phyloP scores from a whole-genome alignment of 768 basidiomycete species.

The Psilocybe subaeruginosa region DNA sequence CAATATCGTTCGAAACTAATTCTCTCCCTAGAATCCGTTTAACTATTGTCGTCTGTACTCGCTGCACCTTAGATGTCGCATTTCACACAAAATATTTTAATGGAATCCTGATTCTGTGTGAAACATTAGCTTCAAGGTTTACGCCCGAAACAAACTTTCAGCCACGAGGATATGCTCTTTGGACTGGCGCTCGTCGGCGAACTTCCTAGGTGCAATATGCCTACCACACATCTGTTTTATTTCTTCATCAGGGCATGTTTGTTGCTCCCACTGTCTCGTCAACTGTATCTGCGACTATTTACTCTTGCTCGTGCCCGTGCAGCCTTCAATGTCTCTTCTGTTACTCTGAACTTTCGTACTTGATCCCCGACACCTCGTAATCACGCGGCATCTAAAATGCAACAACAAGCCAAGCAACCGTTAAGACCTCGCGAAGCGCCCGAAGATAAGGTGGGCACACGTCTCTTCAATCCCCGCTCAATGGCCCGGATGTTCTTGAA shows the following conservation, averaged over 20 bases:
- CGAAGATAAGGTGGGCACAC: not conserved
- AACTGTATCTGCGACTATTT: too few species aligned
- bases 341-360: too few species aligned
- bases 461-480: not conserved
- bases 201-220: too few species aligned
- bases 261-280: too few species aligned
- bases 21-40: conserved; percentile 40
- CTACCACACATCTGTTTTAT: too few species aligned
- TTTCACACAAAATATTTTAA: conserved; percentile 17
- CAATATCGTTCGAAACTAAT: not conserved
- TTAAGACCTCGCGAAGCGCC: not conserved
- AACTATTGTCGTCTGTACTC: conserved; percentile 17
- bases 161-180: not conserved
- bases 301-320: too few species aligned
- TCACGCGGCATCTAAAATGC: too few species aligned
- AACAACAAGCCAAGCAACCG: not conserved
- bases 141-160: not conserved
- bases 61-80: conserved; percentile 19
- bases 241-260: too few species aligned
- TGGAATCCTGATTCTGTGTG: not conserved
- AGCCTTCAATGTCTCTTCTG: too few species aligned
- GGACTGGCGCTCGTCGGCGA: too few species aligned
- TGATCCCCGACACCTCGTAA: too few species aligned
- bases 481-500: not conserved
- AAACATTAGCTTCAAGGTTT: not conserved